Conservation (phyloP, 768 basidiomycete genomes). For the Calocybe gangraenosa region DNA sequence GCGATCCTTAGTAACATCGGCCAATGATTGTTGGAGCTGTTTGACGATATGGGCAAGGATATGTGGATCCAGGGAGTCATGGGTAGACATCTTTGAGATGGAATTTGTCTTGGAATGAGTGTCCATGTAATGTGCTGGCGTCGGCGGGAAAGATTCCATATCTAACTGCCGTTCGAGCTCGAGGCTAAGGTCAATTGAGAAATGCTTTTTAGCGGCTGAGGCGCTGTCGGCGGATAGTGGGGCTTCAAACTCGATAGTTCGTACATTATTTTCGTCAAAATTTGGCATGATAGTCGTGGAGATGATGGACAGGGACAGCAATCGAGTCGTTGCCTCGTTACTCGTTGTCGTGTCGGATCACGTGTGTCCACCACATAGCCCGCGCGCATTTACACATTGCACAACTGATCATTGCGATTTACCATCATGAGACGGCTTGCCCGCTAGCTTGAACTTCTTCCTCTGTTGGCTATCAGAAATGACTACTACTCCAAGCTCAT, state of each 20-base stretch:
- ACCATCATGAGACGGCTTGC: too few relatives aligned
- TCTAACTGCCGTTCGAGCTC: constrained; percentile 77
- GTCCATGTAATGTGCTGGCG: constrained; percentile 28
- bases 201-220: constrained; percentile 28
- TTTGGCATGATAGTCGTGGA: constrained; percentile 23
- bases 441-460: too few relatives aligned
- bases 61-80: constrained; percentile 63
- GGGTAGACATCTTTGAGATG: constrained; percentile 14
- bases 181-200: constrained; percentile 75
- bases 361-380: too few relatives aligned
- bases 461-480: too few relatives aligned
- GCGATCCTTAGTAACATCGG: constrained; percentile 64
- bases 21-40: constrained; percentile 62
- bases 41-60: constrained; percentile 75
- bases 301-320: not conserved
- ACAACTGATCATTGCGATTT: too few relatives aligned
- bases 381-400: too few relatives aligned
- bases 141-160: constrained; percentile 54
- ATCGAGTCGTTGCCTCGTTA: not conserved
- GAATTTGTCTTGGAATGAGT: constrained; percentile 11
- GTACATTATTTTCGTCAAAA: constrained; percentile 27
- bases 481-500: too few relatives aligned
- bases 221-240: constrained; percentile 24
- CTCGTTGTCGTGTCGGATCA: too few relatives aligned
- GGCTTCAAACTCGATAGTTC: constrained; percentile 35